These are phyloP conservation scores for Suillus fuscotomentosus DNA, from an alignment of 768 basidiomycete genomes.

Conservation along the genomic window DNA sequence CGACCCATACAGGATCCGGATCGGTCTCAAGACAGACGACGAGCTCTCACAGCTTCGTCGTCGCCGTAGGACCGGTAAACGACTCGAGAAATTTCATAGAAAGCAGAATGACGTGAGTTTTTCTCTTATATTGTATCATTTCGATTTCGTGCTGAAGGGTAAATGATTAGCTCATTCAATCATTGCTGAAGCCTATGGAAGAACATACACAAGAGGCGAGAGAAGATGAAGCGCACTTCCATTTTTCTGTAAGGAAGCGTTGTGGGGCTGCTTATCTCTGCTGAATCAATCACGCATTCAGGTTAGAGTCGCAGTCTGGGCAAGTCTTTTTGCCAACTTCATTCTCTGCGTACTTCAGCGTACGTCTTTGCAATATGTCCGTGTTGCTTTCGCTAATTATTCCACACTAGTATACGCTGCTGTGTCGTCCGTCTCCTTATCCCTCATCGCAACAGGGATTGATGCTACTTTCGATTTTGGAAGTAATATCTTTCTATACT, in stretches of 20 bases:
- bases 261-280: background rate
- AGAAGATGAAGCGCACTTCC: conserved; percentile 61
- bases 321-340: conserved; percentile 78
- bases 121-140: conserved; percentile 4
- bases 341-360: conserved; percentile 70
- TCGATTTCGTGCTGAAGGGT: conserved; percentile 4
- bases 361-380: conserved; percentile 31
- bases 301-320: conserved; percentile 88
- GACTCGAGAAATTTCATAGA: conserved; percentile 62
- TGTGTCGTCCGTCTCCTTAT: conserved; percentile 77
- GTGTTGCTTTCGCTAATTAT: background rate
- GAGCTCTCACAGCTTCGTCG: conserved; percentile 62
- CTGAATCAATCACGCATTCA: conserved; percentile 26
- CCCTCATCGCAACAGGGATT: conserved; percentile 85
- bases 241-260: conserved; percentile 54
- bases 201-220: conserved; percentile 83
- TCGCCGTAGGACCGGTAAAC: conserved; percentile 57
- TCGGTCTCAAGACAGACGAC: conserved; percentile 57
- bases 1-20: conserved; percentile 70
- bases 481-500: conserved; percentile 79
- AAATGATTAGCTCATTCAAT: conserved; percentile 65
- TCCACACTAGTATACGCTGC: conserved; percentile 80
- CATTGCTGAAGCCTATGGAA: conserved; percentile 89
- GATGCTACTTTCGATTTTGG: conserved; percentile 86
- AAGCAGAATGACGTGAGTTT: conserved; percentile 68